Conservation (phyloP, 1,139 yeast genomes). For the Suhomyces ambrosiae region DNA sequence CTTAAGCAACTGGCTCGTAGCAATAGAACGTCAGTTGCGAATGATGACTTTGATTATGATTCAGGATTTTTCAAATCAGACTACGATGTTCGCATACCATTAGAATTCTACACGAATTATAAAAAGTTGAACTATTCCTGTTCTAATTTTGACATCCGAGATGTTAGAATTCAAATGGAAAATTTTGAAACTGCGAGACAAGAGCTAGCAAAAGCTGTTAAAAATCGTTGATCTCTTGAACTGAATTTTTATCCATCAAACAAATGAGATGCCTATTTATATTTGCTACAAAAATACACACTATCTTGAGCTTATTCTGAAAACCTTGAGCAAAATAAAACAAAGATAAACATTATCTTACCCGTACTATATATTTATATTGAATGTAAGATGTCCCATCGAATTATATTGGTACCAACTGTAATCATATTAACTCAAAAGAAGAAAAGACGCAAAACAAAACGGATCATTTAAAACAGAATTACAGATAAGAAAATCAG, state of each 20-base stretch:
- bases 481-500: too few species aligned
- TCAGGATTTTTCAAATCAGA: slow-evolving; percentile 30
- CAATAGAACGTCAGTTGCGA: slow-evolving; percentile 6
- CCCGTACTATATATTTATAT: too few species aligned
- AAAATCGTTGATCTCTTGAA: background rate
- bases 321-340: too few species aligned
- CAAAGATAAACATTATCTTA: too few species aligned
- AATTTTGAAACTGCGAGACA: slow-evolving; percentile 28
- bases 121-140: slow-evolving; percentile 16
- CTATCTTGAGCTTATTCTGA: too few species aligned
- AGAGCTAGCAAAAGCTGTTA: slow-evolving; percentile 18
- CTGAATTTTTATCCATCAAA: background rate
- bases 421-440: too few species aligned
- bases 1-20: slow-evolving; percentile 8
- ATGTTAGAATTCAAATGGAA: slow-evolving; percentile 22
- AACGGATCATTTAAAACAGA: too few species aligned
- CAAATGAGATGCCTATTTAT: background rate
- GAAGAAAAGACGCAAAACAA: too few species aligned
- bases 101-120: slow-evolving; percentile 21
- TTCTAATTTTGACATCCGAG: slow-evolving; percentile 23
- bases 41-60: slow-evolving; percentile 23
- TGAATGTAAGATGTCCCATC: too few species aligned
- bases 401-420: too few species aligned
- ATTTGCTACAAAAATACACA: too few species aligned
- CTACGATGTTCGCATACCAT: slow-evolving; percentile 28